A percentile compares a stretch with the other conserved stretches of the same genome.
phyloP scores from a whole-genome alignment of 352 stramenopile genomes.

The Pythium rhizo-oryzae region DNA sequence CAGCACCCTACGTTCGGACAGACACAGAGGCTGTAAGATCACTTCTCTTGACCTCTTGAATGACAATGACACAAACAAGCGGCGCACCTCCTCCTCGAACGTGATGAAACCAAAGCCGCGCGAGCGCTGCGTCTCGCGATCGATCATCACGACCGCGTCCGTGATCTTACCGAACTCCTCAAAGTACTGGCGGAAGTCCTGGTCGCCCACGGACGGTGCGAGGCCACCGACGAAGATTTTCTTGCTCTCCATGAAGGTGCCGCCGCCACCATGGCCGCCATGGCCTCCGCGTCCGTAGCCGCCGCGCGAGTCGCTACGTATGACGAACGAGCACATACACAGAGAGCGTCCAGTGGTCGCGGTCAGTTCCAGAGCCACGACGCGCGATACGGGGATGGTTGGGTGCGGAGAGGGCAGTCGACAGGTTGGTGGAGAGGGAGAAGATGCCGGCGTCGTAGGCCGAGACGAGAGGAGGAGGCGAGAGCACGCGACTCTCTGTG shows the following conservation, averaged over 20 bases:
- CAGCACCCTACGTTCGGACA: constrained; percentile 46
- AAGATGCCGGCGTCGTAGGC: background rate
- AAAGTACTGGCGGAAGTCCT: constrained; percentile 93
- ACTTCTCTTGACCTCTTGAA: no score
- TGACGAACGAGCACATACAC: background rate
- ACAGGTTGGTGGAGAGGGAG: background rate
- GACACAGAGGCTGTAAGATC: no score
- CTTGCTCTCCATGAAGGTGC: constrained; percentile 70
- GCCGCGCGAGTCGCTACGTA: constrained; percentile 41
- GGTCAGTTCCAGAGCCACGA: background rate
- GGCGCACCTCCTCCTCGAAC: constrained; percentile 85
- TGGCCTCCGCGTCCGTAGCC: constrained; percentile 29
- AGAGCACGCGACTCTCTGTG: no score
- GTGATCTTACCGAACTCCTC: constrained; percentile 90
- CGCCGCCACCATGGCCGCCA: constrained; percentile 27
- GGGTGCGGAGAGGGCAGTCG: background rate
- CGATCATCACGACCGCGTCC: constrained; percentile 93
- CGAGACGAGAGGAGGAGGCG: constrained; percentile 7
- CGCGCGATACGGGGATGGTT: no score
- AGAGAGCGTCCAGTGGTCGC: background rate
- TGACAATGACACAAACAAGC: no score
- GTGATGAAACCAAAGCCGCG: constrained; percentile 94
- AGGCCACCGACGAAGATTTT: constrained; percentile 95
- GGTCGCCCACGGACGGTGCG: constrained; percentile 81
- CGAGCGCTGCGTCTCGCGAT: constrained; percentile 90